Evolutionary conservation across 163 green algal genomes (phyloP).

Genomic region (Chloroidium sp.): DNA sequence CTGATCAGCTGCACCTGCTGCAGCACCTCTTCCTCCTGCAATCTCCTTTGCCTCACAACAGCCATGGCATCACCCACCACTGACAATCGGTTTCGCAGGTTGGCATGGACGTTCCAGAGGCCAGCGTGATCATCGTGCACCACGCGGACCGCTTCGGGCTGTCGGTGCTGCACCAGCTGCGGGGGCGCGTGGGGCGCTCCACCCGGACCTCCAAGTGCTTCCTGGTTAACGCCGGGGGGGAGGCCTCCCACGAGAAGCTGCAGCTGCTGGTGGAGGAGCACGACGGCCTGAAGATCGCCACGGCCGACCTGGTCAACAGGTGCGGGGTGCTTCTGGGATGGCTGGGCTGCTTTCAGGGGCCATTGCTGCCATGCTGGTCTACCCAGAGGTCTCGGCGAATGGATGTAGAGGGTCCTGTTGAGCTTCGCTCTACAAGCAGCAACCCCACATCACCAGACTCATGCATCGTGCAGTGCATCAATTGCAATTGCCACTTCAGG

Average conservation of each 20-base stretch:
- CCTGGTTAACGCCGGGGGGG: constrained; percentile 22
- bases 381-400: neutral
- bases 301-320: constrained; percentile 54
- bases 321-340: neutral
- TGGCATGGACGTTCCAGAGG: constrained; percentile 83
- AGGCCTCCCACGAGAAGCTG: constrained; percentile 18
- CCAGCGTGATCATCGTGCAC: constrained; percentile 84
- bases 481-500: neutral
- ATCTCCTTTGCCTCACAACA: neutral
- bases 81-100: constrained; percentile 28
- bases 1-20: neutral
- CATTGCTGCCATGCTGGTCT: neutral
- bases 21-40: neutral
- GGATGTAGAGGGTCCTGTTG: neutral
- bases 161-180: constrained; percentile 90
- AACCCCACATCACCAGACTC: neutral
- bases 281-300: constrained; percentile 62
- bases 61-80: neutral
- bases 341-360: neutral
- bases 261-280: constrained; percentile 37
- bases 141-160: constrained; percentile 87
- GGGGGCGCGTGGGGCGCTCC: constrained; percentile 80
- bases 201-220: constrained; percentile 33
- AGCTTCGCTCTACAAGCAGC: neutral
- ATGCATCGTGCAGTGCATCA: neutral